A percentile compares a stretch with the other conserved stretches of the same genome.
These are phyloP conservation scores for Mrakia blollopis DNA, from an alignment of 768 basidiomycete species.

Conservation along the genomic window DNA sequence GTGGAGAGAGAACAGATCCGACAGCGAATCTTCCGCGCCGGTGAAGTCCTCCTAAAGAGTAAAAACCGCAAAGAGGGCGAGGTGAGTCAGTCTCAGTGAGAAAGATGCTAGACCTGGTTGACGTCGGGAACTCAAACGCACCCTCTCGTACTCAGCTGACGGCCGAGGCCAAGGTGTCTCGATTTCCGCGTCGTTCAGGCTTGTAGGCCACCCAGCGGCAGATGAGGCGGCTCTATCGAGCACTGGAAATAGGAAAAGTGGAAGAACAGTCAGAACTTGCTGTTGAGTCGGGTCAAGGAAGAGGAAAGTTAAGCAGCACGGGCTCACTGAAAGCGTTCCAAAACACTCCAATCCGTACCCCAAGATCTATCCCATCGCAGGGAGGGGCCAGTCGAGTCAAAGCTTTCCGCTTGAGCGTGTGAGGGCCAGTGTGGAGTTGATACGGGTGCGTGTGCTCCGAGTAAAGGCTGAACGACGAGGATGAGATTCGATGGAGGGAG, in stretches of 20 bases:
- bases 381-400: neutral
- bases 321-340: neutral
- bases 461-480: neutral
- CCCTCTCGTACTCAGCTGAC: neutral
- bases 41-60: neutral
- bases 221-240: neutral
- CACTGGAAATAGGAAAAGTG: neutral
- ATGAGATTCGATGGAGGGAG: neutral
- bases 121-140: neutral
- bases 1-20: neutral
- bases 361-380: neutral
- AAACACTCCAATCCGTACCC: neutral
- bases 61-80: neutral
- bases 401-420: neutral
- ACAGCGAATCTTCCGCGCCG: neutral
- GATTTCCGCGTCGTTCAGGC: neutral
- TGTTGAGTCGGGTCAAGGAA: neutral
- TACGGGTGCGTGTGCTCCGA: neutral
- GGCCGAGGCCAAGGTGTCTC: neutral
- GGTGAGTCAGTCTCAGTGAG: neutral
- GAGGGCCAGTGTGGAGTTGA: neutral
- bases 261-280: neutral
- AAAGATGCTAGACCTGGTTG: neutral
- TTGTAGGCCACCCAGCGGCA: neutral
- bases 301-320: neutral